These are phyloP conservation scores for Trametes hirsuta DNA, from an alignment of 1,284 basidiomycete genomes.

Conservation along the genomic window DNA sequence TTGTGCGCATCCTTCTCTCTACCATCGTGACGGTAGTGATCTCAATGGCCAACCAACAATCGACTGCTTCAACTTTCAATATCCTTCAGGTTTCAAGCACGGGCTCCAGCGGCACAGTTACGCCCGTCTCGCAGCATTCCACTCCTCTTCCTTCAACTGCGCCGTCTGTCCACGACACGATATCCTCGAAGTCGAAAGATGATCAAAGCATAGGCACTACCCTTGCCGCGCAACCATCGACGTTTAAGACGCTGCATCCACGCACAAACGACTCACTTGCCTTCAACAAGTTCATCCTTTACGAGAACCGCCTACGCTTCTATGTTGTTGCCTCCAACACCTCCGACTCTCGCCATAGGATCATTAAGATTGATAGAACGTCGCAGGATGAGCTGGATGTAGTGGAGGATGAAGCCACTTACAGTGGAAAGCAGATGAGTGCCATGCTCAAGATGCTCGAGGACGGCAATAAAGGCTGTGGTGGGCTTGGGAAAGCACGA, in stretches of 20 bases:
- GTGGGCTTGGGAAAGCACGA: slow-evolving; percentile 83
- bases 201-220: slow-evolving; percentile 19
- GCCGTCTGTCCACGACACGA: slow-evolving; percentile 14
- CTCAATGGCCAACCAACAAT: slow-evolving; percentile 4
- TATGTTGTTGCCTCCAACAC: slow-evolving; percentile 89
- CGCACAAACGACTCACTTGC: slow-evolving; percentile 38
- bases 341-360: slow-evolving; percentile 82
- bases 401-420: slow-evolving; percentile 86
- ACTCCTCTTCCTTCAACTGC: slow-evolving; percentile 12
- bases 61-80: not conserved
- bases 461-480: slow-evolving; percentile 88
- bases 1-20: not conserved
- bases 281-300: slow-evolving; percentile 89
- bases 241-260: slow-evolving; percentile 5
- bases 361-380: slow-evolving; percentile 91
- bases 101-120: slow-evolving; percentile 30
- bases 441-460: slow-evolving; percentile 93
- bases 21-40: not conserved
- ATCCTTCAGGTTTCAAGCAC: slow-evolving; percentile 13
- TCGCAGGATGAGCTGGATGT: slow-evolving; percentile 74
- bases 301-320: slow-evolving; percentile 87
- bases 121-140: slow-evolving; percentile 29
- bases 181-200: slow-evolving; percentile 25
- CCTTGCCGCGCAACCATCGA: slow-evolving; percentile 9
- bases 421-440: slow-evolving; percentile 88